A percentile compares a stretch with the other conserved stretches of the same genome.
These are phyloP conservation scores for Saccharomyces pastorianus DNA, from an alignment of 1,139 yeast genomes.

Conservation along the genomic window DNA sequence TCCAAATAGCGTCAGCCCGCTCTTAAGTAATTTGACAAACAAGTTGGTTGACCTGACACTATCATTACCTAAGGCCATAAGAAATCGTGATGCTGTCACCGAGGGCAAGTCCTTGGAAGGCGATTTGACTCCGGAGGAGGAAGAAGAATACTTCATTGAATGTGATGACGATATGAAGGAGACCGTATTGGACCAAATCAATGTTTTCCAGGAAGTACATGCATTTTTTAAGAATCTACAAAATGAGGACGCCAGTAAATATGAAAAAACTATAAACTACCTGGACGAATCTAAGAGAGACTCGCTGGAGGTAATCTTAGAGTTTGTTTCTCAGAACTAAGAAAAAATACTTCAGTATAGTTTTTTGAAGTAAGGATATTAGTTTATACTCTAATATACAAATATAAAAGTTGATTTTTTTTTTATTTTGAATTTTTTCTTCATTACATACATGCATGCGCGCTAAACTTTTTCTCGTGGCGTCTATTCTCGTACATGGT, in stretches of 20 bases:
- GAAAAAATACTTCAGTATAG: not conserved
- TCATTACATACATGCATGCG: not conserved
- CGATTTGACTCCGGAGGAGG: constrained; percentile 35
- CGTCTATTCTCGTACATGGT: not conserved
- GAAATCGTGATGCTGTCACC: constrained; percentile 50
- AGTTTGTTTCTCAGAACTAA: constrained; percentile 23
- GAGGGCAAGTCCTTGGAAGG: constrained; percentile 33
- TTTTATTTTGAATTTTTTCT: not conserved
- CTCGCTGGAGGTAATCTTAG: constrained; percentile 27
- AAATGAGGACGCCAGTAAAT: constrained; percentile 30
- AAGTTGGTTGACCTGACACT: constrained; percentile 45
- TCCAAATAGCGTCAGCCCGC: constrained; percentile 29
- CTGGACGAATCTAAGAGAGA: constrained; percentile 27
- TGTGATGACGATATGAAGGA: constrained; percentile 56
- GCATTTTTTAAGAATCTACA: constrained; percentile 22
- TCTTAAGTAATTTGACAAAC: constrained; percentile 34
- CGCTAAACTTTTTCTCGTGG: too few species aligned
- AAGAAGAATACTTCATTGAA: constrained; percentile 40
- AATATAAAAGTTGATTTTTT: not conserved
- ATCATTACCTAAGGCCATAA: constrained; percentile 63
- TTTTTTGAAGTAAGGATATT: not conserved
- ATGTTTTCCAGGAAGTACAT: constrained; percentile 47
- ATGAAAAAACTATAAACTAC: constrained; percentile 28
- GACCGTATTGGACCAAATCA: constrained; percentile 66
- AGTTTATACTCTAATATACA: constrained; percentile 1